These are phyloP conservation scores for Diversispora epigaea DNA, from an alignment of 192 early-diverging fungal species.

Conservation along the genomic window DNA sequence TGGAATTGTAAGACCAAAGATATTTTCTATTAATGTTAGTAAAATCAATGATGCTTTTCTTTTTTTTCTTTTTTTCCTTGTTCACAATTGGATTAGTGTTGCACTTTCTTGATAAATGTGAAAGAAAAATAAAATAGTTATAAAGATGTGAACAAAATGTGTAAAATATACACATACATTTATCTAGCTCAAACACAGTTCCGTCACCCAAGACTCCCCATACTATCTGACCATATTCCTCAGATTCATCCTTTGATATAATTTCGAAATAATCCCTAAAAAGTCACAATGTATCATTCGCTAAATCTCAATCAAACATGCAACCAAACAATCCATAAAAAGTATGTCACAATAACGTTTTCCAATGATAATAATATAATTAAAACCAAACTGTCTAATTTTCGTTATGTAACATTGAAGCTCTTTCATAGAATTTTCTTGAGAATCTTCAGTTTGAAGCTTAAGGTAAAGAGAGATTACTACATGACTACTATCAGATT, in stretches of 20 bases:
- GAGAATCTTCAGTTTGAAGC: constrained; percentile 26
- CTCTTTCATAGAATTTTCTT: constrained; percentile 23
- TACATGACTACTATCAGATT: constrained; percentile 19
- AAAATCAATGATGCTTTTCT: constrained; percentile 19
- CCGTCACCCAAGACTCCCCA: constrained; percentile 16
- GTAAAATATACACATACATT: constrained; percentile 29
- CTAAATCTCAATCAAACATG: constrained; percentile 15
- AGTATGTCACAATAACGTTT: constrained; percentile 4
- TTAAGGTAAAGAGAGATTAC: constrained; percentile 12
- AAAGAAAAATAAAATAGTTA: constrained; percentile 28
- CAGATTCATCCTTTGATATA: constrained; percentile 26
- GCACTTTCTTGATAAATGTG: constrained; percentile 21
- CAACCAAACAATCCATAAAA: constrained; percentile 31
- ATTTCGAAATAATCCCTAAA: constrained; percentile 24
- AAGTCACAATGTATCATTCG: background rate
- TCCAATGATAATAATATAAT: constrained; percentile 27
- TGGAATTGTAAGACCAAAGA: constrained; percentile 1
- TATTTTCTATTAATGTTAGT: background rate
- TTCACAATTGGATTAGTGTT: constrained; percentile 19
- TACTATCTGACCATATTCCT: constrained; percentile 24
- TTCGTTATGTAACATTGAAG: constrained; percentile 22
- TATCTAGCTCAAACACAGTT: constrained; percentile 31
- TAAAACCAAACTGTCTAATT: constrained; percentile 25
- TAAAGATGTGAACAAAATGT: constrained; percentile 6
- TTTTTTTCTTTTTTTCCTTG: too few species aligned